phyloP scores from a whole-genome alignment of 768 basidiomycete genomes.

The Russula vinacea region DNA sequence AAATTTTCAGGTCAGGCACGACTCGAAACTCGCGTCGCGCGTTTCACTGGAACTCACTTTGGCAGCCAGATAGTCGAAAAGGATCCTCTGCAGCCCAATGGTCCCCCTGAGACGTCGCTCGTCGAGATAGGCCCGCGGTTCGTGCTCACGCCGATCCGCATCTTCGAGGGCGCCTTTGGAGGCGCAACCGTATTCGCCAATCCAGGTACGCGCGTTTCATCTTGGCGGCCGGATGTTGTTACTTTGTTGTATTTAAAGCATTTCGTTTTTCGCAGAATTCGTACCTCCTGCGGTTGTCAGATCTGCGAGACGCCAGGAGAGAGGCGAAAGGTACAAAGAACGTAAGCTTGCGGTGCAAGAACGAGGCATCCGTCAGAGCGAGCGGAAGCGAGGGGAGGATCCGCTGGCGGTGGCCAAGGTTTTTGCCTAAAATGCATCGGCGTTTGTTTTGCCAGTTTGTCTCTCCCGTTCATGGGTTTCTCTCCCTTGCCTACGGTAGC shows the following conservation, averaged over 20 bases:
- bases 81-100: conserved; percentile 84
- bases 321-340: conserved; percentile 76
- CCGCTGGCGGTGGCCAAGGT: conserved; percentile 83
- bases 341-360: conserved; percentile 79
- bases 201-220: conserved; percentile 58
- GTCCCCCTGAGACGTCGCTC: conserved; percentile 80
- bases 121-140: conserved; percentile 98
- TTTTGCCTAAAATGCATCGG: conserved; percentile 60
- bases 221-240: conserved; percentile 3
- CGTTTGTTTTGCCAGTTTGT: conserved; percentile 11
- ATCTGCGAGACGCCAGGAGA: conserved; percentile 61
- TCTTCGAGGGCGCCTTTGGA: conserved; percentile 96
- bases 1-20: conserved; percentile 79
- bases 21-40: background rate
- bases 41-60: background rate
- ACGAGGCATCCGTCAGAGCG: conserved; percentile 57
- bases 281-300: conserved; percentile 82
- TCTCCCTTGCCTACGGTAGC: background rate
- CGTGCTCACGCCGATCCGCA: conserved; percentile 93
- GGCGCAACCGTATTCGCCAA: conserved; percentile 96
- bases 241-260: conserved; percentile 8
- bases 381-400: conserved; percentile 65
- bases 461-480: conserved; percentile 4
- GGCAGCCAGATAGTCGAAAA: conserved; percentile 80
- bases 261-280: conserved; percentile 60